These are phyloP conservation scores for Trametes gibbosa DNA, from an alignment of 768 basidiomycete genomes.

Conservation along the genomic window DNA sequence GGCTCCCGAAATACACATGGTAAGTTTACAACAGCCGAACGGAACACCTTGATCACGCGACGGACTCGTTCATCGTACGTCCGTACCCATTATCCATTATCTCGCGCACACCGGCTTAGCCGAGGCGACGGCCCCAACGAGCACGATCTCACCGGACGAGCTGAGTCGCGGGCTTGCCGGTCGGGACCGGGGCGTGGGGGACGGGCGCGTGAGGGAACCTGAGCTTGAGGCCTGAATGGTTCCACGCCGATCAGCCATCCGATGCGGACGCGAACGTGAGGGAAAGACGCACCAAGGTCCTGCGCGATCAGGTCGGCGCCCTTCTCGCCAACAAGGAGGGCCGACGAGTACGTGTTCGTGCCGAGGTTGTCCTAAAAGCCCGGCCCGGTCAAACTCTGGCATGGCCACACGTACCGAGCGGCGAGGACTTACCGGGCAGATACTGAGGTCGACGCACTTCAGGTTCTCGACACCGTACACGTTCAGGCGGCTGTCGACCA, in stretches of 20 bases:
- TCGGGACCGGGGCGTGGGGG: constrained; percentile 54
- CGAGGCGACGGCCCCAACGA: not conserved
- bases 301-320: constrained; percentile 58
- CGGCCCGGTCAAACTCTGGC: not conserved
- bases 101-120: not conserved
- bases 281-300: constrained; percentile 51
- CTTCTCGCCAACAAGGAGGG: constrained; percentile 68
- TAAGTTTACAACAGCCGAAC: constrained; percentile 5
- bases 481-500: constrained; percentile 60
- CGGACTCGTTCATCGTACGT: too few relatives aligned
- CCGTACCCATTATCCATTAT: too few relatives aligned
- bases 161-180: constrained; percentile 29
- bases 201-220: constrained; percentile 64
- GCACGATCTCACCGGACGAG: constrained; percentile 20
- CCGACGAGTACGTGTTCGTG: constrained; percentile 72
- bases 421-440: constrained; percentile 55
- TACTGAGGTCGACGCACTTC: constrained; percentile 66
- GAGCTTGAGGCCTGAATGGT: constrained; percentile 52
- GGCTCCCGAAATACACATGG: not conserved
- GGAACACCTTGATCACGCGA: not conserved
- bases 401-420: constrained; percentile 27
- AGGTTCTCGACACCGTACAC: constrained; percentile 67
- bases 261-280: not conserved
- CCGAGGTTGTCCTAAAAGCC: constrained; percentile 57
- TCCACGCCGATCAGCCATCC: not conserved